Evolutionary conservation across 164 flowering plant genomes (phyloP), one percentile per base, ranked within the genome.

Genomic region (Tetrastigma voinierianum): DNA sequence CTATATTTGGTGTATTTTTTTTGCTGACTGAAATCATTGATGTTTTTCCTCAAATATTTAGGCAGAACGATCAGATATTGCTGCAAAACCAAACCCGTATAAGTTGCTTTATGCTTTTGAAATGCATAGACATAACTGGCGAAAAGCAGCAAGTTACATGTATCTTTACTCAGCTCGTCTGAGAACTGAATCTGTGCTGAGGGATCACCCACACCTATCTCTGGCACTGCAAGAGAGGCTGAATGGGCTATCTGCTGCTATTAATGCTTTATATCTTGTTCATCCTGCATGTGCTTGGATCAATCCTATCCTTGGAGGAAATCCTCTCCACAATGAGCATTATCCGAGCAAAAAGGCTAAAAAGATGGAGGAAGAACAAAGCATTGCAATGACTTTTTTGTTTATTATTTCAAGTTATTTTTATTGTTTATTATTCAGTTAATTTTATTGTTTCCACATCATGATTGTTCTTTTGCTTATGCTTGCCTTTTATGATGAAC

Each of bases 61-160:
- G 98, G 98, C 97, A 0, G 92, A 81, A 56, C 90, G 94, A 48
- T 87, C 97, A n/a, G 96, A 89, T 77, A 62, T 84, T 69, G 78
- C 80, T 45, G 80, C 75, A 14, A 92, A 77, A 65, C 89, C 96
- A 49, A 92, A 83, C 76, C 83, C 86, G 2, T 92, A 87, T 73
- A 90, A 88, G 67, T 68, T 90, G 70, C 92, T 95, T 17, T 95
- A 95, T 83, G 90, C 97, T n/a, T n/a, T n/a, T n/a, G 94, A 90
- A 80, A 86, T 88, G 88, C 82, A 84, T 55, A 85, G 83, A 51
- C 90, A 90, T 67, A 95, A 92, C 74, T 95, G 97, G 97, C 73
- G 94, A n/a, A n/a, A n/a, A n/a, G n/a, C 99, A 63, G 97, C 99
- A 66, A 72, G 77, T 65, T 83, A 81, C 77, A 90, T 95, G 14